Evolutionary conservation across 306 rosid genomes (phyloP).

Genomic region (Calophaca sinica): DNA sequence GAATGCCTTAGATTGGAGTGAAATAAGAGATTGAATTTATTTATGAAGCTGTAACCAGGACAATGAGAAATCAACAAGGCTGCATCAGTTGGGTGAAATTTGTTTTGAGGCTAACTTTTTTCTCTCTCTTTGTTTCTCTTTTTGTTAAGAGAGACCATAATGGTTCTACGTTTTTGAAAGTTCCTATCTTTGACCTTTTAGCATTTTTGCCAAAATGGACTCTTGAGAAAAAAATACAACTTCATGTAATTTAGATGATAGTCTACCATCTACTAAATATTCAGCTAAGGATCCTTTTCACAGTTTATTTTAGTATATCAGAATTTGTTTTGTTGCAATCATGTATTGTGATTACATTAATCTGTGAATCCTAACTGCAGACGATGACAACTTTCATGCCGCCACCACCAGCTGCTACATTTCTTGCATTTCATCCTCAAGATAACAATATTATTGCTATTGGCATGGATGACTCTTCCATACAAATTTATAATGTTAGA

Average conservation of each 20-base stretch:
- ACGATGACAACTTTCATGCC: slow-evolving; percentile 99
- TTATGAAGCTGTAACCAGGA: slow-evolving; percentile 25
- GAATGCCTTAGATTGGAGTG: slow-evolving; percentile 21
- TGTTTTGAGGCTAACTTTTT: slow-evolving; percentile 9
- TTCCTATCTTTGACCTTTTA: slow-evolving; percentile 33
- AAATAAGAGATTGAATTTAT: slow-evolving; percentile 10
- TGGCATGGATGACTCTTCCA: slow-evolving; percentile 98
- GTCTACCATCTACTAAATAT: slow-evolving; percentile 4
- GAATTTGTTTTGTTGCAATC: background rate
- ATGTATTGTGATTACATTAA: slow-evolving; percentile 37
- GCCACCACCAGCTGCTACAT: slow-evolving; percentile 99
- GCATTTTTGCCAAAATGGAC: slow-evolving; percentile 6
- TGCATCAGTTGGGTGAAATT: slow-evolving; percentile 17
- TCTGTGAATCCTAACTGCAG: slow-evolving; percentile 57
- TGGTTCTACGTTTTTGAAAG: background rate
- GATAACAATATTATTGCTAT: slow-evolving; percentile 98
- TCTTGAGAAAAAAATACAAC: background rate
- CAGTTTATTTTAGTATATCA: slow-evolving; percentile 29
- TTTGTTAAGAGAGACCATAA: background rate
- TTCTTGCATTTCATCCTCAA: slow-evolving; percentile 98
- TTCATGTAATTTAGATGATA: background rate
- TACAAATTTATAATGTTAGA: slow-evolving; percentile 95
- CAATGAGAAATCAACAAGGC: background rate
- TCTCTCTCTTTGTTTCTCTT: background rate
- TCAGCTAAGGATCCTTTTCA: slow-evolving; percentile 3